Percentiles rank a stretch among this genome's conserved stretches.
Evolutionary conservation across 192 early-diverging fungal genomes (phyloP).

Genomic region (Phlyctochytrium planicorne): DNA sequence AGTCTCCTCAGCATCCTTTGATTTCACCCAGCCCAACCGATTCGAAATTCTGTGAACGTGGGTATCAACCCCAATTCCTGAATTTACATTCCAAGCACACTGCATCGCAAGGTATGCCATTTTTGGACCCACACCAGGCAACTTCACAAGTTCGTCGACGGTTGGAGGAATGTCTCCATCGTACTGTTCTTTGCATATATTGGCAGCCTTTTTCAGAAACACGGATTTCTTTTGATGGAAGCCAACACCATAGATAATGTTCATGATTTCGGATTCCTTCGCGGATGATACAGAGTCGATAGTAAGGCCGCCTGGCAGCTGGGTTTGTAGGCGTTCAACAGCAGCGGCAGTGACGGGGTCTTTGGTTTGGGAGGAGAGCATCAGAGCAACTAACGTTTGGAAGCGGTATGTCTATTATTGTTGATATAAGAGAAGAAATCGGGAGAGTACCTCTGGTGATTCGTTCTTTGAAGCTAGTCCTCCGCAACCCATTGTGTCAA

Average conservation of each 20-base stretch:
- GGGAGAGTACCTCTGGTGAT: conserved; percentile 32
- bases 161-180: conserved; percentile 81
- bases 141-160: conserved; percentile 68
- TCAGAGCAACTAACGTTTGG: conserved; percentile 81
- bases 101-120: conserved; percentile 90
- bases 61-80: conserved; percentile 93
- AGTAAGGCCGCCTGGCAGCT: conserved; percentile 68
- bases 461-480: conserved; percentile 55
- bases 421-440: conserved; percentile 1
- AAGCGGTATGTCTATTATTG: conserved; percentile 62
- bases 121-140: conserved; percentile 94
- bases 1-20: conserved; percentile 79
- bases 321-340: conserved; percentile 62
- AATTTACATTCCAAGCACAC: conserved; percentile 75
- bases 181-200: conserved; percentile 69
- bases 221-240: conserved; percentile 86
- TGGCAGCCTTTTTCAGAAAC: conserved; percentile 78
- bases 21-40: conserved; percentile 83
- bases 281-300: conserved; percentile 62
- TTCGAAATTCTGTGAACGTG: conserved; percentile 93
- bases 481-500: conserved; percentile 89
- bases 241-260: conserved; percentile 78
- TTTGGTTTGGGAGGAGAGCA: conserved; percentile 92
- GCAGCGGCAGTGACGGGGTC: conserved; percentile 83
- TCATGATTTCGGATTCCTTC: conserved; percentile 55